Percentiles rank a stretch among this genome's conserved stretches.
phyloP scores from a whole-genome alignment of 108 stramenopile genomes.

The Fistulifera solaris region DNA sequence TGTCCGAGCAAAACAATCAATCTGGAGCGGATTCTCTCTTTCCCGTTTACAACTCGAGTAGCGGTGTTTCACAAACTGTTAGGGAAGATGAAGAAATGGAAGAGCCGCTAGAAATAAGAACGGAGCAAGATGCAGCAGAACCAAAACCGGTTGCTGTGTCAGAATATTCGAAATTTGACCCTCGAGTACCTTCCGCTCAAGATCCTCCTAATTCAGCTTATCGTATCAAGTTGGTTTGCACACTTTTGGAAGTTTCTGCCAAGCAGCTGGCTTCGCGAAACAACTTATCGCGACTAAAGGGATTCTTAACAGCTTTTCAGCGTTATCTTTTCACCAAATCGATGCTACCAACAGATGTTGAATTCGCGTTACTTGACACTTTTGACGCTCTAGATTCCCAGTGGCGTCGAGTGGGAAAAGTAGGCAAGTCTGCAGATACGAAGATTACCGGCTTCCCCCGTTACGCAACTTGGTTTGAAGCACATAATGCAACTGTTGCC shows the following conservation, averaged over 20 bases:
- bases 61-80: slow-evolving; percentile 54
- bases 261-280: slow-evolving; percentile 50
- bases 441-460: slow-evolving; percentile 40
- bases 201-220: slow-evolving; percentile 85
- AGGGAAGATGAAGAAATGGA: slow-evolving; percentile 79
- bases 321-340: slow-evolving; percentile 91
- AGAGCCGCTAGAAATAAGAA: slow-evolving; percentile 15
- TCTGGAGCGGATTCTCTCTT: slow-evolving; percentile 8
- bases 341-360: slow-evolving; percentile 80
- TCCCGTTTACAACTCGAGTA: slow-evolving; percentile 28
- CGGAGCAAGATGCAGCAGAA: slow-evolving; percentile 17
- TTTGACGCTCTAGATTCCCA: slow-evolving; percentile 85
- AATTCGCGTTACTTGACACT: slow-evolving; percentile 85
- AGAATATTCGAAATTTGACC: slow-evolving; percentile 72
- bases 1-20: slow-evolving; percentile 1
- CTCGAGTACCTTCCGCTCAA: slow-evolving; percentile 64
- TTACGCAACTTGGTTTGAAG: slow-evolving; percentile 67
- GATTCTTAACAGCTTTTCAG: slow-evolving; percentile 77
- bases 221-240: slow-evolving; percentile 80
- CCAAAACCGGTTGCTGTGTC: slow-evolving; percentile 55
- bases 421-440: slow-evolving; percentile 16
- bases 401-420: slow-evolving; percentile 38
- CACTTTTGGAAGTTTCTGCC: slow-evolving; percentile 69
- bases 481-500: slow-evolving; percentile 70
- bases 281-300: slow-evolving; percentile 50